Evolutionary conservation across 176 grass and related monocot species (phyloP).

Genomic region (Ensete glaucum): DNA sequence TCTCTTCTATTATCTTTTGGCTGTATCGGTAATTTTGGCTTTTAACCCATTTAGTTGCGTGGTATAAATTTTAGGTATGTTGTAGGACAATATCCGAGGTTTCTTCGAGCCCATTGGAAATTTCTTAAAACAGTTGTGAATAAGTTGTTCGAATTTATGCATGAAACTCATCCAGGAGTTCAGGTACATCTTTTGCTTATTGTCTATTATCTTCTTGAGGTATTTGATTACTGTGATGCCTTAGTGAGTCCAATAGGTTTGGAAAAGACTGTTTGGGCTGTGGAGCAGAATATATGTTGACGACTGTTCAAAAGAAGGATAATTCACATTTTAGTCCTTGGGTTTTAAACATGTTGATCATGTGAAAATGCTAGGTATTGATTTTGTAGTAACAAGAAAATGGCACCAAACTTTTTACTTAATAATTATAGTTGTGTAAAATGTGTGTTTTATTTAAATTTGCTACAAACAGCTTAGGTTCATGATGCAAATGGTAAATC

Average conservation of each 20-base stretch:
- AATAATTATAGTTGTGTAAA: too few species aligned
- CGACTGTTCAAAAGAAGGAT: too few species aligned
- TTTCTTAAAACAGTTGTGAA: slow-evolving; percentile 98
- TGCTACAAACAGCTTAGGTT: background rate
- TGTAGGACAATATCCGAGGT: slow-evolving; percentile 96
- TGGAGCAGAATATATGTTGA: too few species aligned
- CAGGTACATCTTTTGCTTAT: slow-evolving; percentile 44
- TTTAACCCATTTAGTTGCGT: slow-evolving; percentile 16
- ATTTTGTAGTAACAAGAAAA: too few species aligned
- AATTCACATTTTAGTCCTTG: too few species aligned
- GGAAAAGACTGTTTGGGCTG: too few species aligned
- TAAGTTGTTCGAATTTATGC: slow-evolving; percentile 99
- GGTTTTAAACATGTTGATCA: too few species aligned
- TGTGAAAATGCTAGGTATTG: too few species aligned
- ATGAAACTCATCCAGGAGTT: slow-evolving; percentile 99
- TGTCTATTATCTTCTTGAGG: background rate
- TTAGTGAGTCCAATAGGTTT: too few species aligned
- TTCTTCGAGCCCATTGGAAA: slow-evolving; percentile 99
- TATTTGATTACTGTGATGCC: background rate
- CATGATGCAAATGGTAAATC: background rate
- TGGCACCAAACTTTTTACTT: too few species aligned
- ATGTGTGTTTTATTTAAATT: background rate
- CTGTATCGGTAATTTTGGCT: background rate
- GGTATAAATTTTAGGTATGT: slow-evolving; percentile 66
- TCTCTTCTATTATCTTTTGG: background rate